Evolutionary conservation across 2,329 filamentous ascomycete species (phyloP), one percentile per base, ranked within the genome.

Genomic region (Didymella exigua): DNA sequence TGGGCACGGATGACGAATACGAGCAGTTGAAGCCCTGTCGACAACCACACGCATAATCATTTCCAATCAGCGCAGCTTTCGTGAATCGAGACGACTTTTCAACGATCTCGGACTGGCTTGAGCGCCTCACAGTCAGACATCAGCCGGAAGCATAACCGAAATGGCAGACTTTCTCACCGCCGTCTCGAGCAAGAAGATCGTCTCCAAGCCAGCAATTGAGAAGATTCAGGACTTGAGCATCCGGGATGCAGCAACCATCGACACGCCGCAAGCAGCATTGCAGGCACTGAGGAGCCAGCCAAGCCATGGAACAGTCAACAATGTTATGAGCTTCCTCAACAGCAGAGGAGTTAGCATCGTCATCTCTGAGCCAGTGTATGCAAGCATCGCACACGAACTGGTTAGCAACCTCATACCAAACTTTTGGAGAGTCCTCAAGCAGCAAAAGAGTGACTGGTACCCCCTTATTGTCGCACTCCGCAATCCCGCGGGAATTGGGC

Each of bases 401-500:
- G 86, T 96, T 54, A 87, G 84, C 14, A 84, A 87, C 27, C 92
- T 89, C 23, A 79, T 91, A 7, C 89, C 90, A 1, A 90, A 93
- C 69, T 96, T 93, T 75, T 98, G 95, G 93, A 70, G 80, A 3
- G 24, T 47, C 3, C 31, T 66, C n/a, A 53, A 49, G 18, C 51
- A 59, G 11, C 38, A 19, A 5, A 6, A 38, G 2, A 38, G 30
- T 16, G 34, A 68, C 16, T 34, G 51, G 21, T 53, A 57, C 34
- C 73, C 83, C 2, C 76, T 98, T 14, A 63, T 90, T 1, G 73
- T 76, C 55, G 90, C 87, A 67, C 77, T 99, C 5, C 82, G 82
- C 52, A 96, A 87, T 68, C 79, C 95, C 14, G 82, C 88, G 2
- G 93, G 92, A 0, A 74, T 96, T 27, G 93, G 91, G 58, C 89